Conservation (phyloP, 1,284 basidiomycete species). For the Sanghuangporus sanghuang region DNA sequence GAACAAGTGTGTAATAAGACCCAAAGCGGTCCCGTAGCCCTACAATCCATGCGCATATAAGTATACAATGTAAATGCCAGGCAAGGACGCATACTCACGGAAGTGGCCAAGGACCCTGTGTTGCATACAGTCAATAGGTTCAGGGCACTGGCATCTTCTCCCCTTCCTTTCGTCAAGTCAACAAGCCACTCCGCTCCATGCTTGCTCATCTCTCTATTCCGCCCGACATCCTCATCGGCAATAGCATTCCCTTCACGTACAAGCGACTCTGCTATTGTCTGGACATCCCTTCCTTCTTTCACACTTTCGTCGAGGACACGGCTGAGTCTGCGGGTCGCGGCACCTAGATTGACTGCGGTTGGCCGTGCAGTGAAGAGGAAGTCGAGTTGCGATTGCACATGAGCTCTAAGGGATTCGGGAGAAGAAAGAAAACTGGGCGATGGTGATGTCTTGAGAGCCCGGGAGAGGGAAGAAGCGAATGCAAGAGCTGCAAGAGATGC, state of each 20-base stretch:
- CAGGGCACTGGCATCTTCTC: constrained; percentile 46
- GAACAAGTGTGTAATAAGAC: constrained; percentile 86
- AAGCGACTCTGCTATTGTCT: constrained; percentile 50
- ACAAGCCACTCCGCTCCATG: constrained; percentile 83
- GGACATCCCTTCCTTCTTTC: constrained; percentile 22
- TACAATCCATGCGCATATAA: constrained; percentile 26
- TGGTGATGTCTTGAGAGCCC: constrained; percentile 38
- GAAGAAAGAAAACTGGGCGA: constrained; percentile 47
- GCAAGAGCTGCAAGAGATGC: constrained; percentile 84
- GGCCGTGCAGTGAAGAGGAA: constrained; percentile 84
- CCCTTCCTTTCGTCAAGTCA: constrained; percentile 43
- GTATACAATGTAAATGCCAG: neutral
- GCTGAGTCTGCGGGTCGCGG: constrained; percentile 67
- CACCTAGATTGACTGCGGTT: constrained; percentile 89
- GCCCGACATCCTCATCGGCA: constrained; percentile 77
- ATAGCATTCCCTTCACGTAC: constrained; percentile 61
- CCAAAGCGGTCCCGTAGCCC: constrained; percentile 92
- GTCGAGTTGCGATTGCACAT: constrained; percentile 56
- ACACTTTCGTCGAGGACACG: constrained; percentile 1
- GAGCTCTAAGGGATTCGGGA: constrained; percentile 40
- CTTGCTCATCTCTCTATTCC: constrained; percentile 79
- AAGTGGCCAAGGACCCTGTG: constrained; percentile 88
- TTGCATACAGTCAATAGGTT: constrained; percentile 94
- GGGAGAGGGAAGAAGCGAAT: constrained; percentile 57
- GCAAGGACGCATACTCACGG: constrained; percentile 43